phyloP scores from a whole-genome alignment of 306 rosid genomes.

The Vachellia collinsii region DNA sequence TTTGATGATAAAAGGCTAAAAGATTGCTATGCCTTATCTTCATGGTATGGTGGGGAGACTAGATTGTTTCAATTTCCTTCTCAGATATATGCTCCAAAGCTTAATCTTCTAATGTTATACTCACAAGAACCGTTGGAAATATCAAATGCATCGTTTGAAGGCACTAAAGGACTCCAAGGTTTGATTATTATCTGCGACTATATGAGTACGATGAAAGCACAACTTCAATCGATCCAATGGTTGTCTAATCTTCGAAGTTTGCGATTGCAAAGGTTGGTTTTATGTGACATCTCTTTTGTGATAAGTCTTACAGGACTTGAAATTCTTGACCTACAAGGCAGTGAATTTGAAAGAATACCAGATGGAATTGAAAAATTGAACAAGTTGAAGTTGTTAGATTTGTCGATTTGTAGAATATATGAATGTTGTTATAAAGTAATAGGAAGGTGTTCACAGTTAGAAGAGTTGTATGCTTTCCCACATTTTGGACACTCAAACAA shows the following conservation, averaged over 20 bases:
- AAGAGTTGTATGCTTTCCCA: neutral
- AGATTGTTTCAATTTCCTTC: neutral
- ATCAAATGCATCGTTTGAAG: neutral
- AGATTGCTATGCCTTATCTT: neutral
- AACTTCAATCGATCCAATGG: neutral
- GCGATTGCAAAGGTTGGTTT: neutral
- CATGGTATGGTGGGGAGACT: neutral
- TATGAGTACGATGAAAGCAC: accelerated
- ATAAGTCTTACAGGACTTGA: neutral
- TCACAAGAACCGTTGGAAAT: accelerated
- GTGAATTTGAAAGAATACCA: neutral
- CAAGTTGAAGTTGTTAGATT: neutral
- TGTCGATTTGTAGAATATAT: neutral
- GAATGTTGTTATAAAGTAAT: neutral
- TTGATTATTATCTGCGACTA: accelerated
- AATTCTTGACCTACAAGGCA: neutral
- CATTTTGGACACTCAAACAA: neutral
- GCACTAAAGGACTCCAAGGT: neutral
- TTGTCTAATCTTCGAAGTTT: neutral
- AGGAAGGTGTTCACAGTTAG: neutral
- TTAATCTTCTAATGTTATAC: neutral
- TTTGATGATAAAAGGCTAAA: neutral
- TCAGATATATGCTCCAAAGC: neutral
- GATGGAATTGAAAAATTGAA: too few species aligned
- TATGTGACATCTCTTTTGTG: neutral